These are phyloP conservation scores for Beta corolliflora DNA, from an alignment of 179 eudicot genomes.

Conservation along the genomic window DNA sequence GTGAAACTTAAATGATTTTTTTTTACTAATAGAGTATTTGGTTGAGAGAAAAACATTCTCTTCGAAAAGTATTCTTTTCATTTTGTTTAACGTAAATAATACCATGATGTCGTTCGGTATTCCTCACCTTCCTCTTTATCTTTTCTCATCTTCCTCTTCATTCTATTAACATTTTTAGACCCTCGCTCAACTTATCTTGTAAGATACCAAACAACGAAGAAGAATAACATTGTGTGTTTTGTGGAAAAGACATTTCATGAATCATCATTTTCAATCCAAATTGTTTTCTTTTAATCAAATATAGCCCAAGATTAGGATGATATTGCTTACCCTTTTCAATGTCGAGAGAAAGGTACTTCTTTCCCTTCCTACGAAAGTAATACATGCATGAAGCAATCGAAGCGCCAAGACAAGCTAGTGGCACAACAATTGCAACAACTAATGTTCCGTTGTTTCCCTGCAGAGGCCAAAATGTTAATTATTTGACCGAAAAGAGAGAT, in stretches of 20 bases:
- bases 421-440: constrained; percentile 9
- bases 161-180: too few relatives aligned
- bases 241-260: neutral
- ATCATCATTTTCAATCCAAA: too few relatives aligned
- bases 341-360: neutral
- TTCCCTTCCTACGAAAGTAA: neutral
- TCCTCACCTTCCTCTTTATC: too few relatives aligned
- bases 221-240: neutral
- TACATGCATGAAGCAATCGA: neutral
- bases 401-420: neutral
- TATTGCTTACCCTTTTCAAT: neutral
- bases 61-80: too few relatives aligned
- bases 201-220: neutral
- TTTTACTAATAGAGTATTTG: neutral
- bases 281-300: too few relatives aligned
- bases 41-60: neutral
- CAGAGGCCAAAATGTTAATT: neutral
- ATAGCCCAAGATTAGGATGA: neutral
- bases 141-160: too few relatives aligned
- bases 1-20: too few relatives aligned
- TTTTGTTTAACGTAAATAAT: too few relatives aligned
- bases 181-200: too few relatives aligned
- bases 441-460: neutral
- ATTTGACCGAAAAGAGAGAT: too few relatives aligned
- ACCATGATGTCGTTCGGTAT: too few relatives aligned